Base-by-base conservation (phyloP, 75 land plant genomes). In the Pinus albicaulis region DNA sequence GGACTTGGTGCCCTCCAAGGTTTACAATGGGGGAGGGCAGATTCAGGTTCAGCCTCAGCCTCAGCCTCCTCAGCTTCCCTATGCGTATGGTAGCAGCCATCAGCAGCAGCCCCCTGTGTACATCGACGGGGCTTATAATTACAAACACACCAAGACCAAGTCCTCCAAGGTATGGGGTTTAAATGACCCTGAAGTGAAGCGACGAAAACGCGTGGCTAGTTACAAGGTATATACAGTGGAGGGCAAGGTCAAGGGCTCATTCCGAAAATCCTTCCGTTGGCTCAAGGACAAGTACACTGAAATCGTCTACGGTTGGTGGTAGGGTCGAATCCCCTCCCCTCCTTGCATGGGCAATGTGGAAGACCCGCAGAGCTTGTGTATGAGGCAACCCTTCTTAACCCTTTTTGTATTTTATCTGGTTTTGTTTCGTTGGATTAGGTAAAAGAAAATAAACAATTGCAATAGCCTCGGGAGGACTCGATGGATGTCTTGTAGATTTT, bases 181-280 rank as follows among this genome's bases (percentile, higher is more conserved):
- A 13, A 82, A 71, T 60, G 94, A 93, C 74, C 96, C 93, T 5
- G 92, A 93, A 85, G 73, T 89, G 70, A 90, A 92, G 85, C 81
- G 98, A 81, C 88, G 87, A 86, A 88, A 87, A 76, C 82, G 98
- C 70, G 93, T 94, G 26, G 98, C 98, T 2, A 76, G 91, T 52
- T 94, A 94, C 76, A 94, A 94, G 81, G 89, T 80, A 15, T 92
- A 90, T 70, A 72, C 85, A 31, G 86, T 90, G 64, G 91, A 92
- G 71, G 92, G 89, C 25, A 92, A 87, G 80, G 80, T 92, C 48
- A 94, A 94, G 77, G 86, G 85, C 22, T 83, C 91, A 7, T 75
- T 94, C 11, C 82, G 91, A 61, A 92, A 82, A 71, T 82, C 89
- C 77, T 85, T 92, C 63, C 82, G 92, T 34, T 94, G 98, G 98